Evolutionary conservation across 116 monocot species (phyloP), one percentile per base, ranked within the genome.

Genomic region (Posidonia oceanica): DNA sequence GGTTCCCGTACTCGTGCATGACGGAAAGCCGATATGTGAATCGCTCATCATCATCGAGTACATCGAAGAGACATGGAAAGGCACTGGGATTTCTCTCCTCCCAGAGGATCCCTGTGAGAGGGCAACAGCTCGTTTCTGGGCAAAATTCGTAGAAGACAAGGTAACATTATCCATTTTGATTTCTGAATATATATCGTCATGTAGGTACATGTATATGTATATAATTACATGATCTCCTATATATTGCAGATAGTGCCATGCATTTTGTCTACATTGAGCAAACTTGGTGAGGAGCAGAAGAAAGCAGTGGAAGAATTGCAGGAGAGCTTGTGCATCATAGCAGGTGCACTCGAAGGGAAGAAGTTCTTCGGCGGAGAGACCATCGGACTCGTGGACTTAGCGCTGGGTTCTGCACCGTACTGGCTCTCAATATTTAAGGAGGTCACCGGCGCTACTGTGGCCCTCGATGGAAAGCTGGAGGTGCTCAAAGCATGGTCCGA

Each of bases 41-140:
- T 81, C 87, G 3, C 71, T 84, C 36, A 38, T 76, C 54, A 87
- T 87, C 66, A 61, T 83, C 7, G 64, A 87, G 76, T 84, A 87
- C 74, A 81, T 87, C 39, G 84, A 87, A 8, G 84, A 83, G 38
- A 63, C 66, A 3, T 87, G 80, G 84, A 36, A 39, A 7, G 68
- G 36, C 7, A 16, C 62, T 3, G 55, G 60, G 51, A 15, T 68
- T n/a, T 48, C 75, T 10, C 15, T 87, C 14, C 56, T 84, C 13
- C 75, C 84, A 4, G 11, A 55, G 0, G 72, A 77, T 36, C 72
- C 82, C 22, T 76, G 75, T 36, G 62, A 63, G 3, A 77, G 63
- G 5, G 80, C 85, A 20, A 37, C 48, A 7, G 82, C 80, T 54
- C 69, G 79, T 16, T 79, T 79, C 61, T 70, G 72, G 76, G 80